Evolutionary conservation across 2,329 filamentous ascomycete species (phyloP), one percentile per base, ranked within the genome.

Genomic region (Fusarium chaquense): DNA sequence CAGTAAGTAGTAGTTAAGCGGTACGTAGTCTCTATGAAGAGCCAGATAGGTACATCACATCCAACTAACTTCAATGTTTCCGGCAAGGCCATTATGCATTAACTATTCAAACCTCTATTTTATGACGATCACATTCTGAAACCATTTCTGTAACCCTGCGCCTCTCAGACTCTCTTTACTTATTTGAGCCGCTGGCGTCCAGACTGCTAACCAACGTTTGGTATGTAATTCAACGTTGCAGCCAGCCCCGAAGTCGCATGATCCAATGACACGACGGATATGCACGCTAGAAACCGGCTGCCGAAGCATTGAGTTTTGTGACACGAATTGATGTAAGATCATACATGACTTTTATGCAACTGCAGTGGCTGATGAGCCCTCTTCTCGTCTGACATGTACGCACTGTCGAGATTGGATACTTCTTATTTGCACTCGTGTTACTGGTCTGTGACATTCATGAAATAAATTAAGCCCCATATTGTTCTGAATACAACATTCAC

Each of bases 361-460:
- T 35, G 12, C 24, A 45, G 46, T 36, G 30, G 44, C 43, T 57
- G 32, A 24, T n/a, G 28, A 40, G 28, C 36, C 20, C n/a, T 24
- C 30, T 8, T 30, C 9, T 45, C 22, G n/a, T 26, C 20, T 46
- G 28, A 32, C 18, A 9, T 32, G n/a, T 28, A 28, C 24, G 24
- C 15, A 44, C 41, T 13, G 15, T 46, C 20, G 3, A 20, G 13
- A 15, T 10, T 13, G 9, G 11, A 43, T 12, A 18, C 45, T 51
- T 59, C 60, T 59, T 65, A 65, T 59, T 65, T 45, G 62, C 44
- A 58, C 45, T 50, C 60, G 38, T 41, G 44, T 50, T 45, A 26
- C 41, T 36, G 18, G 35, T 64, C 51, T 58, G 49, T 41, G 28
- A 59, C 38, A 59, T 28, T 40, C 30, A 52, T 59, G 60, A 59